These are phyloP conservation scores for Paramecium sexaurelia DNA, from an alignment of 73 alveolate species.

Conservation along the genomic window DNA sequence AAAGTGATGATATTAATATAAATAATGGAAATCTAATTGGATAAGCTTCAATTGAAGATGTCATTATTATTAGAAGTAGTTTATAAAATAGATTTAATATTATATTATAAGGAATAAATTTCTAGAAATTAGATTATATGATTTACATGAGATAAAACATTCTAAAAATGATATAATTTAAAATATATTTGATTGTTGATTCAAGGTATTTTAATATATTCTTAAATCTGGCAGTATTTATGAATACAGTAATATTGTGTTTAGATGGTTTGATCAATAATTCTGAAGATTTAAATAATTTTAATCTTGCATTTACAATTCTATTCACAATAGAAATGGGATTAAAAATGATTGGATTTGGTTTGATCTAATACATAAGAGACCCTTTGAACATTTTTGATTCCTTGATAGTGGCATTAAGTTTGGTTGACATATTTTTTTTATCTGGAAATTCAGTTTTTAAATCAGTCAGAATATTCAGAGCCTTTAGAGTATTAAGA, in stretches of 20 bases:
- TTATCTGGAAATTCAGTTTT: conserved; percentile 84
- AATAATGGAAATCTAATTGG: background rate
- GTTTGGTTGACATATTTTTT: conserved; percentile 87
- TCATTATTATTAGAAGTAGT: background rate
- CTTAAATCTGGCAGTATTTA: conserved; percentile 81
- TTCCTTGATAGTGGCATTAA: conserved; percentile 86
- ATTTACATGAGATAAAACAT: background rate
- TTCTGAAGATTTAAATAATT: conserved; percentile 71
- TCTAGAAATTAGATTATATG: background rate
- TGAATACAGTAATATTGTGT: conserved; percentile 89
- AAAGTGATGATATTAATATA: background rate
- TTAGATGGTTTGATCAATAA: conserved; percentile 86
- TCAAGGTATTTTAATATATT: background rate
- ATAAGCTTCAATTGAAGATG: conserved; percentile 18
- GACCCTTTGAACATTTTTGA: conserved; percentile 96
- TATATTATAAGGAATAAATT: conserved; percentile 10
- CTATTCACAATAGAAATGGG: conserved; percentile 92
- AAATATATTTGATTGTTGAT: background rate
- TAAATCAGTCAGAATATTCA: conserved; percentile 91
- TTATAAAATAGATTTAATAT: background rate
- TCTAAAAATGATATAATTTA: background rate
- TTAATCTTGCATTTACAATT: conserved; percentile 87
- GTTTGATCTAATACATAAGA: conserved; percentile 86
- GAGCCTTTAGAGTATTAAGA: conserved; percentile 96
- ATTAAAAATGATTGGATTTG: conserved; percentile 92